Conservation (phyloP, 2,329 filamentous ascomycete species). For the Alternaria gansuensis region DNA sequence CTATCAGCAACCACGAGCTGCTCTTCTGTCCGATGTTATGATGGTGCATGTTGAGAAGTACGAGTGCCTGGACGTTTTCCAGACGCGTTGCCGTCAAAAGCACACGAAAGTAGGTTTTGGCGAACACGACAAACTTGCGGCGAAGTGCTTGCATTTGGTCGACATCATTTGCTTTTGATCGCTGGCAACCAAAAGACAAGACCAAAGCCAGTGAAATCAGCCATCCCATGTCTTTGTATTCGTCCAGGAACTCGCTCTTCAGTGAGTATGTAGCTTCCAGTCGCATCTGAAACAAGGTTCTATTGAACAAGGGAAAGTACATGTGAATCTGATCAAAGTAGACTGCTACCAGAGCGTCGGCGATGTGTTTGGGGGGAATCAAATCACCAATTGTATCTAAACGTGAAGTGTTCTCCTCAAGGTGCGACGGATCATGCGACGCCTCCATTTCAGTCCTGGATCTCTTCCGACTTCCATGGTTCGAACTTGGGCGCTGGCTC, state of each 20-base stretch:
- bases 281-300: slow-evolving; percentile 52
- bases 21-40: slow-evolving; percentile 56
- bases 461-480: slow-evolving; percentile 29
- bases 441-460: slow-evolving; percentile 29
- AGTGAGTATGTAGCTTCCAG: slow-evolving; percentile 53
- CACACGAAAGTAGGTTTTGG: slow-evolving; percentile 49
- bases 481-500: slow-evolving; percentile 11
- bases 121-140: slow-evolving; percentile 39
- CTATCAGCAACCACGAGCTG: slow-evolving; percentile 54
- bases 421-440: slow-evolving; percentile 24
- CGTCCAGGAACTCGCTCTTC: slow-evolving; percentile 27
- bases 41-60: slow-evolving; percentile 55
- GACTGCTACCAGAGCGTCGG: slow-evolving; percentile 52
- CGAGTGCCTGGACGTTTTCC: slow-evolving; percentile 56
- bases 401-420: slow-evolving; percentile 4
- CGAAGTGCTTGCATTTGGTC: slow-evolving; percentile 31
- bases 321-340: slow-evolving; percentile 55
- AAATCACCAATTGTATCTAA: slow-evolving; percentile 31
- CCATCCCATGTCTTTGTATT: slow-evolving; percentile 54
- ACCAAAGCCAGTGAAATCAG: slow-evolving; percentile 55
- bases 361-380: slow-evolving; percentile 50
- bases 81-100: slow-evolving; percentile 53
- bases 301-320: slow-evolving; percentile 52
- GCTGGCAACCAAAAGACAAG: slow-evolving; percentile 55
- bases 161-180: slow-evolving; percentile 46